These are phyloP conservation scores for Arthrobotrys entomopaga DNA, from an alignment of 2,329 filamentous ascomycete species.

Conservation along the genomic window DNA sequence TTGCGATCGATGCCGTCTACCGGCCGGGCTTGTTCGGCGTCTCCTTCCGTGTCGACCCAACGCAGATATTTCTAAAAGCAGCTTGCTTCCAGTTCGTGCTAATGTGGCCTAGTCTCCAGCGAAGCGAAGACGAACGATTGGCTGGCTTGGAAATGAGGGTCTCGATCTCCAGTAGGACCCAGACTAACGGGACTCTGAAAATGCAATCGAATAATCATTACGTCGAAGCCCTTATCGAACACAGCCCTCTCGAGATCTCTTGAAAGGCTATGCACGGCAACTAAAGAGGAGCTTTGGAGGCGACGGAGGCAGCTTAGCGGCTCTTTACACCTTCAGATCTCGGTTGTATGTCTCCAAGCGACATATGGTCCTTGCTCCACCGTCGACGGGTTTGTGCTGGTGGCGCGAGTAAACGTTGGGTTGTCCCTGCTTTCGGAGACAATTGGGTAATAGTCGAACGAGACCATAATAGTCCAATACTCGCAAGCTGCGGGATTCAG, in stretches of 20 bases:
- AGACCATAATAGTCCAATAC: background rate
- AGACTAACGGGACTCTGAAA: too few species aligned
- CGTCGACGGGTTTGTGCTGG: background rate
- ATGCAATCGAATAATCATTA: too few species aligned
- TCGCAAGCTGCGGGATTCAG: background rate
- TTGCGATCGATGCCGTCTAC: background rate
- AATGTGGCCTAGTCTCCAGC: too few species aligned
- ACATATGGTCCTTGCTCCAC: background rate
- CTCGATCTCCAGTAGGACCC: background rate
- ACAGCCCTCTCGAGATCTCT: too few species aligned
- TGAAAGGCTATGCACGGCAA: too few species aligned
- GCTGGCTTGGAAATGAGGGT: background rate
- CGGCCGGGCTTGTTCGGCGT: background rate
- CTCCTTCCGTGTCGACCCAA: background rate
- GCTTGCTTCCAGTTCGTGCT: background rate
- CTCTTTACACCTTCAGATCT: background rate
- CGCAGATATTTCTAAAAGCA: background rate
- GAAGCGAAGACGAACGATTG: background rate
- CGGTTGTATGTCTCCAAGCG: background rate
- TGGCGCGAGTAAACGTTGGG: background rate
- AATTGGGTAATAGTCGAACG: background rate
- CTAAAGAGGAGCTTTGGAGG: too few species aligned
- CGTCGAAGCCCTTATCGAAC: too few species aligned
- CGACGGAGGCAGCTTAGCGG: background rate
- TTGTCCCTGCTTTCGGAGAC: conserved; percentile 7